Conservation (phyloP, 176 grass and related monocot genomes). For the Zoysia japonica region DNA sequence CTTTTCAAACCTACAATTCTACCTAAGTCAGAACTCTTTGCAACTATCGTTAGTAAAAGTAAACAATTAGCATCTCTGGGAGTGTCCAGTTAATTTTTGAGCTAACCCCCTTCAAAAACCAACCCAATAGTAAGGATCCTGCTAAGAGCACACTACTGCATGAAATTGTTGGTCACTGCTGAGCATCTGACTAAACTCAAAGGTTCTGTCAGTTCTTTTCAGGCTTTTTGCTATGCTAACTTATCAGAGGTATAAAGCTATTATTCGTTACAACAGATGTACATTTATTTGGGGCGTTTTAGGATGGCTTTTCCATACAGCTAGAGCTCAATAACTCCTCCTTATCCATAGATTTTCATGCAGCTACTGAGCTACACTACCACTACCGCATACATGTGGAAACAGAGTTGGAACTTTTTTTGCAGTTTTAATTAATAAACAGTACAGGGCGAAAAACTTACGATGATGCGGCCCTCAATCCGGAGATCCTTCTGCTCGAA, state of each 20-base stretch:
- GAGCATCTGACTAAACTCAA: neutral
- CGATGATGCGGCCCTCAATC: conserved; percentile 90
- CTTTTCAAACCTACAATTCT: neutral
- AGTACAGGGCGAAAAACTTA: conserved; percentile 32
- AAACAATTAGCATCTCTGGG: neutral
- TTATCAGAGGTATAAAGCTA: neutral
- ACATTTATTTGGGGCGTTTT: too few species aligned
- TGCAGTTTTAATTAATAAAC: neutral
- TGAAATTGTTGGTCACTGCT: neutral
- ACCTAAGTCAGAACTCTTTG: neutral
- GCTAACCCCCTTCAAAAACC: neutral
- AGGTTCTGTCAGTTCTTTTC: too few species aligned
- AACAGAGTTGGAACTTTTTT: neutral
- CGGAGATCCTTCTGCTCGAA: conserved; percentile 96
- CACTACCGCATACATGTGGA: neutral
- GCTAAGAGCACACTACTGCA: neutral
- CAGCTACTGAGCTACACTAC: neutral
- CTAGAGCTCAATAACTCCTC: too few species aligned
- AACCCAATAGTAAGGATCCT: neutral
- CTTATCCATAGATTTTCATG: too few species aligned
- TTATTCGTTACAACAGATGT: neutral
- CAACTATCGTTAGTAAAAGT: neutral
- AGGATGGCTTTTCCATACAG: too few species aligned
- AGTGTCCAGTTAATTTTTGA: neutral
- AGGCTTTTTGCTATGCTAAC: too few species aligned